phyloP scores from a whole-genome alignment of 768 basidiomycete genomes.

The Imleria badia region DNA sequence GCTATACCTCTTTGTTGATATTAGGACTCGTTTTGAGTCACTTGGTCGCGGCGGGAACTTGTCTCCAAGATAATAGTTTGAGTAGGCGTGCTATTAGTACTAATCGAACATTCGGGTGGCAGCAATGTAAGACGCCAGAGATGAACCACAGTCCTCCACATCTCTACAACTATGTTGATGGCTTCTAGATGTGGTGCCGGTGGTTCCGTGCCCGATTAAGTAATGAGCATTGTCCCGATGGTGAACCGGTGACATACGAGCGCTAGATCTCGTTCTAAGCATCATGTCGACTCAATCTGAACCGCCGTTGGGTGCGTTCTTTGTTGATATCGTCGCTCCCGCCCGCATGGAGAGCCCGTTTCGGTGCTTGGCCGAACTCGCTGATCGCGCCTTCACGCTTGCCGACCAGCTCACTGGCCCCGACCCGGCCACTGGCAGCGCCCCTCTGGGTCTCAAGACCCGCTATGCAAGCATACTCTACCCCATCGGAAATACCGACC shows the following conservation, averaged over 20 bases:
- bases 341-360: slow-evolving; percentile 1
- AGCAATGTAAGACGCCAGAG: no score
- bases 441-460: not conserved
- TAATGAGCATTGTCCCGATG: no score
- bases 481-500: slow-evolving; percentile 1
- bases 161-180: no score
- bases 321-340: slow-evolving; percentile 14
- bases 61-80: no score
- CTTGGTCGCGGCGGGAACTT: no score
- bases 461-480: slow-evolving; percentile 20
- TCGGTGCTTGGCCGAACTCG: slow-evolving; percentile 17
- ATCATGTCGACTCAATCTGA: slow-evolving; percentile 13
- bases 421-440: not conserved
- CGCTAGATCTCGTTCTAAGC: not conserved
- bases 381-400: slow-evolving; percentile 20
- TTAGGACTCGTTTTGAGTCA: no score
- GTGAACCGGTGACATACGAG: no score
- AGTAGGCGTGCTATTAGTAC: no score
- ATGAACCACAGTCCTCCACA: no score
- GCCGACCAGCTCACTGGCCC: slow-evolving; percentile 1
- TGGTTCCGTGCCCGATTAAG: no score
- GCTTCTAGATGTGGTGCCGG: no score
- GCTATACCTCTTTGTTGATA: not conserved
- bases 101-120: no score
- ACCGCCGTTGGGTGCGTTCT: slow-evolving; percentile 8